Base-by-base conservation (phyloP, 2,329 filamentous ascomycete species). In the Xylariaceae sp. region DNA sequence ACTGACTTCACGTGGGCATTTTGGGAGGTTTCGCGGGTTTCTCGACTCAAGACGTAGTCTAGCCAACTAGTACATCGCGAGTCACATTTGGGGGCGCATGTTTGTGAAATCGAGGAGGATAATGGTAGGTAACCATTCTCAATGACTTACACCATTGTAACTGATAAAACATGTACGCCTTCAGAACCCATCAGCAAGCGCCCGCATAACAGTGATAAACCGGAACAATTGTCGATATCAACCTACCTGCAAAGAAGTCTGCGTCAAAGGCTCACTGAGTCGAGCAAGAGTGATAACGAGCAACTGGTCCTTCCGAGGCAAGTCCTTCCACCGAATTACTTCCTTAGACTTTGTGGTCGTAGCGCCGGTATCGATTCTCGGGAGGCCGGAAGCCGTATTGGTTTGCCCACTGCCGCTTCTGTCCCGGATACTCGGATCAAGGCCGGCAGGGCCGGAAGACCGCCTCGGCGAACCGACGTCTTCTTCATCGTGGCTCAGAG, bases 81-180 rank as follows among this genome's bases (percentile, higher is more conserved):
- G 15, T 30, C 47, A 49, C 17, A 49, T 5, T 17, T 48, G 6
- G n/a, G 5, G 1, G 37, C 11, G 37, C 37, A 13, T 30, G 23
- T 30, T 30, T 30, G 23, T 30, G 23, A 30, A 30, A 4, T 15
- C 2, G n/a, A 11, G 2, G 51, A 41, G 39, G 17, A 11, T 34
- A 10, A 53, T 9, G n/a, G 48, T 23, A 18, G 37, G 37, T 41
- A 35, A 13, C 10, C n/a, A 41, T 41, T 30, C 23, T 30, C 23
- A 30, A 23, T 30, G 5, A 60, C 61, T 56, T 13, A 62, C 61
- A 93, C 60, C 87, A 93, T 66, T 85, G 86, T n/a, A 96, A 82
- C 72, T 94, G 90, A 73, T 93, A 95, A 75, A 90, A 95, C 78
- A 95, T 86, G 73, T 95, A 95, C 1, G 88, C 83, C 73, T 88